A percentile compares a stretch with the other conserved stretches of the same genome.
Conservation (phyloP, 208 protist genomes). For the Crithidia brevicula region DNA sequence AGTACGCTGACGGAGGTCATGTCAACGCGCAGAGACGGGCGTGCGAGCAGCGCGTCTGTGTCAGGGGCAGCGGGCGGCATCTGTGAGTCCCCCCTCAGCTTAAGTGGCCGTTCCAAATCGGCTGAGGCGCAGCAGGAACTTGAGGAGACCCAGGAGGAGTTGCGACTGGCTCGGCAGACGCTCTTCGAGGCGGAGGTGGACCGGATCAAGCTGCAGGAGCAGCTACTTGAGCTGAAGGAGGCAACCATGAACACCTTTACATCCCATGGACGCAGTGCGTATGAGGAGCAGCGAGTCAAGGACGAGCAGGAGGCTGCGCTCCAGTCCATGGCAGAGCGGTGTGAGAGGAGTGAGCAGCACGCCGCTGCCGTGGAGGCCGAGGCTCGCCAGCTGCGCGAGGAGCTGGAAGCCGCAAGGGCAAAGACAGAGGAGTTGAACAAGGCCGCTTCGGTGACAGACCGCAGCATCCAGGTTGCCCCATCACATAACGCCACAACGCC, state of each 20-base stretch:
- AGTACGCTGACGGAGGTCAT: slow-evolving; percentile 5
- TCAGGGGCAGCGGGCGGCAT: neutral
- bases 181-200: slow-evolving; percentile 6
- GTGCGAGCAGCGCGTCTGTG: neutral
- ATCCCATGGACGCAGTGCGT: no score
- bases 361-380: slow-evolving; percentile 33
- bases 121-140: slow-evolving; percentile 1
- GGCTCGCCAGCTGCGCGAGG: slow-evolving; percentile 12
- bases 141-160: slow-evolving; percentile 22
- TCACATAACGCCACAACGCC: slow-evolving; percentile 5
- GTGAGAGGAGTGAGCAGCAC: slow-evolving; percentile 1
- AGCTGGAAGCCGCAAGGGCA: neutral
- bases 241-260: neutral
- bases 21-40: neutral
- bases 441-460: no score
- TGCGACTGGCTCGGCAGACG: slow-evolving; percentile 9
- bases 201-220: slow-evolving; percentile 15
- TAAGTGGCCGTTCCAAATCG: slow-evolving; percentile 4
- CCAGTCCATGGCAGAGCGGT: neutral
- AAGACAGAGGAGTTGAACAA: neutral
- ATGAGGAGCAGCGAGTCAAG: neutral
- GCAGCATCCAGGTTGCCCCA: neutral
- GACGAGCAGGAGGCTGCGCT: neutral
- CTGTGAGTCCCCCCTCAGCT: slow-evolving; percentile 3
- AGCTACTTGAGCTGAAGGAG: slow-evolving; percentile 6